Evolutionary conservation across 2,329 filamentous ascomycete genomes (phyloP).

Genomic region (Nannizzia gypsea): DNA sequence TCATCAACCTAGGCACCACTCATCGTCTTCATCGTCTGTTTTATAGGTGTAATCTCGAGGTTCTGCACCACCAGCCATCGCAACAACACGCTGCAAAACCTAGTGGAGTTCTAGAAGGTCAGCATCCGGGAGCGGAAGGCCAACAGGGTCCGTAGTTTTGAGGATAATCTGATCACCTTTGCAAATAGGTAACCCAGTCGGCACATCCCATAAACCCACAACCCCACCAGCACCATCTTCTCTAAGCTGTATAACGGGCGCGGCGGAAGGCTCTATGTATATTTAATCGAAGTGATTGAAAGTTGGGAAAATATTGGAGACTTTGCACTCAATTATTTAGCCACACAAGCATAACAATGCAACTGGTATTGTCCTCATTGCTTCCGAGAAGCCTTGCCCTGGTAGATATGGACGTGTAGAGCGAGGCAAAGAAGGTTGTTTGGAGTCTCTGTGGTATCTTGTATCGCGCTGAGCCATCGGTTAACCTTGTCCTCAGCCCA

Average conservation of each 20-base stretch:
- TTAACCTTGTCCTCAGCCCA: constrained; percentile 8
- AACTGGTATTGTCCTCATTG: background rate
- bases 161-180: background rate
- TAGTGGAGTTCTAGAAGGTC: constrained; percentile 9
- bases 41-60: constrained; percentile 2
- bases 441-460: constrained; percentile 6
- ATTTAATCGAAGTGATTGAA: background rate
- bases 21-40: constrained; percentile 8
- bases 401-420: constrained; percentile 4
- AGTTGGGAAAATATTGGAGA: background rate
- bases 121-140: constrained; percentile 7
- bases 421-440: constrained; percentile 11
- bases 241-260: background rate
- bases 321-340: too few relatives aligned
- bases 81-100: constrained; percentile 6
- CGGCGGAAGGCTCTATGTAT: background rate
- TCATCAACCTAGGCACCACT: background rate
- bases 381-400: constrained; percentile 1
- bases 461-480: constrained; percentile 8
- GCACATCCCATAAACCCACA: constrained; percentile 4
- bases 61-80: constrained; percentile 6
- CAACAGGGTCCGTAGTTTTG: background rate
- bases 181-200: constrained; percentile 1
- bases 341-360: constrained; percentile 9
- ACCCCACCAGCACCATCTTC: background rate